phyloP scores from a whole-genome alignment of 805 yeast genomes.

The Barnettozyma wickerhamii region DNA sequence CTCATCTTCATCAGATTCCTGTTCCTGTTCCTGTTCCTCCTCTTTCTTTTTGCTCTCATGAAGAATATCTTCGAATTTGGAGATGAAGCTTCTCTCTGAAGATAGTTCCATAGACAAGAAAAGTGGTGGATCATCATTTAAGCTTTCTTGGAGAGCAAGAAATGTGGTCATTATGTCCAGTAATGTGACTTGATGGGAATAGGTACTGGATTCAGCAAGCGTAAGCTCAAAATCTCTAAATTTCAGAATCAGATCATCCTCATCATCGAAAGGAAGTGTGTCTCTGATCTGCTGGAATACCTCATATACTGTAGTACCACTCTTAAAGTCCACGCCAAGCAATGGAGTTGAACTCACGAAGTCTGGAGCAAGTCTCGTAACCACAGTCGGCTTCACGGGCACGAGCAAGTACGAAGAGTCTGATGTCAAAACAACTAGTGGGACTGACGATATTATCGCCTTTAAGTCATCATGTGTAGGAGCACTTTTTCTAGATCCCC shows the following conservation, averaged over 20 bases:
- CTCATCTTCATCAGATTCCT: neutral
- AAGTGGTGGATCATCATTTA: slow-evolving; percentile 6
- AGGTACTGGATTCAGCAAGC: slow-evolving; percentile 16
- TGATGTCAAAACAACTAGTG: slow-evolving; percentile 18
- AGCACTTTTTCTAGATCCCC: neutral
- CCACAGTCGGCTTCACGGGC: slow-evolving; percentile 11
- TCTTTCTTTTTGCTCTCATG: neutral
- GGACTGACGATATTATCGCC: slow-evolving; percentile 10
- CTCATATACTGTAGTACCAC: slow-evolving; percentile 12
- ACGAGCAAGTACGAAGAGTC: slow-evolving; percentile 20
- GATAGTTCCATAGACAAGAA: slow-evolving; percentile 14
- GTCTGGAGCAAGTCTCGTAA: slow-evolving; percentile 3
- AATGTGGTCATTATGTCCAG: slow-evolving; percentile 18
- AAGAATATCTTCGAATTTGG: slow-evolving; percentile 13
- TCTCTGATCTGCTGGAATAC: slow-evolving; percentile 16
- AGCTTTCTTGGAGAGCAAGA: slow-evolving; percentile 3
- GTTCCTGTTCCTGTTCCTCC: neutral
- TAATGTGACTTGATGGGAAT: slow-evolving; percentile 17
- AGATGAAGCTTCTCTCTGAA: slow-evolving; percentile 13
- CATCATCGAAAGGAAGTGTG: slow-evolving; percentile 19
- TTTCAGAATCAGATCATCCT: slow-evolving; percentile 16
- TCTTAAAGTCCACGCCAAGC: slow-evolving; percentile 18
- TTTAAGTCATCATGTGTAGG: neutral
- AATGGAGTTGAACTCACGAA: slow-evolving; percentile 15
- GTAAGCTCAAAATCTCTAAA: slow-evolving; percentile 19